Conservation (phyloP, 2,329 filamentous ascomycete species). For the Cercospora sojina region DNA sequence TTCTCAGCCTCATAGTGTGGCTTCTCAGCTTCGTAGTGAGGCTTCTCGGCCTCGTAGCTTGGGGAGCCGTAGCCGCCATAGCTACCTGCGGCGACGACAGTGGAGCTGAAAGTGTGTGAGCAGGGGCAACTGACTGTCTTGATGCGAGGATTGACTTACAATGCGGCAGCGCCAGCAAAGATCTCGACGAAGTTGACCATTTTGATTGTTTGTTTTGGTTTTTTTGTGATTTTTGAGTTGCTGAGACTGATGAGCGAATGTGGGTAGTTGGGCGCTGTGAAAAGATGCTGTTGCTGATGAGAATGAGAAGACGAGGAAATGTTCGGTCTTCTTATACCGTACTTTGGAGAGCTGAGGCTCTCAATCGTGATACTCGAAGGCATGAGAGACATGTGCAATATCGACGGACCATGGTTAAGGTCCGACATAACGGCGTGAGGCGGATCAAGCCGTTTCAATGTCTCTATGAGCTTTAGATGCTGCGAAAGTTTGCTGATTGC, state of each 20-base stretch:
- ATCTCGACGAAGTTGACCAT: slow-evolving; percentile 5
- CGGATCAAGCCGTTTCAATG: background rate
- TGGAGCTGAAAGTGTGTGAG: background rate
- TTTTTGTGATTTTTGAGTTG: background rate
- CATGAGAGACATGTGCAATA: slow-evolving; percentile 4
- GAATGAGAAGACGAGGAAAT: background rate
- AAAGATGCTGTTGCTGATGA: background rate
- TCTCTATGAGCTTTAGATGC: background rate
- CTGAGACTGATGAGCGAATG: background rate
- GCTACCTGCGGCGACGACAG: slow-evolving; percentile 2
- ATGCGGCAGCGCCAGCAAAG: slow-evolving; percentile 3
- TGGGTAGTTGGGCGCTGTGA: slow-evolving; percentile 3
- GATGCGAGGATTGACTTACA: background rate
- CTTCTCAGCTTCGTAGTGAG: background rate
- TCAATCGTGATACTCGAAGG: background rate
- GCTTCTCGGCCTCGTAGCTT: slow-evolving; percentile 2
- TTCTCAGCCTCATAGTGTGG: background rate
- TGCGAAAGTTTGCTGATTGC: background rate
- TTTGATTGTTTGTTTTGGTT: background rate
- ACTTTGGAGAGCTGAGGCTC: background rate
- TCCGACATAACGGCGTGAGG: background rate
- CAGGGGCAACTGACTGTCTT: too few species aligned
- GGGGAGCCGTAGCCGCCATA: background rate
- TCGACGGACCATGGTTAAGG: background rate
- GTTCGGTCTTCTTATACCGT: background rate